Base-by-base conservation (phyloP, 2,329 filamentous ascomycete genomes). In the Aspergillus nomiae region DNA sequence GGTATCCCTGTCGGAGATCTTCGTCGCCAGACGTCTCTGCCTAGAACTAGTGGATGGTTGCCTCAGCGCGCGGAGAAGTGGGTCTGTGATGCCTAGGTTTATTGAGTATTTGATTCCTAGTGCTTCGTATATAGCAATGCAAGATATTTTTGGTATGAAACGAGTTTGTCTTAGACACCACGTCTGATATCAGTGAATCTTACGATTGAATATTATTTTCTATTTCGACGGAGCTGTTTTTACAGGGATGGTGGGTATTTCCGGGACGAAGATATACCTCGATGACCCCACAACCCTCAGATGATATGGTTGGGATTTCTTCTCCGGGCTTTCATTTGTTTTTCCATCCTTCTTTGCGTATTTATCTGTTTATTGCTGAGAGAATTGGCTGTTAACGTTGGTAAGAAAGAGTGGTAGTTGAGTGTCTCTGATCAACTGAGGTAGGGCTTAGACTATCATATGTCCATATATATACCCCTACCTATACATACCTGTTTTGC, bases 41-140 rank as follows among this genome's bases (percentile, higher is more conserved):
- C 68, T 26, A 68, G 69, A 43, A 69, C 67, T 9, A 73, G 71
- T 58, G 71, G 71, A 16, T 73, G 71, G 71, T 46, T 73, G 46
- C 51, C 51, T 38, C 30, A 55, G 51, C 51, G 51, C 4, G n/a
- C 51, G 11, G 51, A 55, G n/a, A 55, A 55, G 26, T 55, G 51
- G 51, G 51, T 38, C 12, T 55, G 51, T 8, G 51, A 54, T 19
- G 28, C 28, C 11, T 54, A 34, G 19, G 4, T 54, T 14, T 32
- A 21, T 21, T 24, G 11, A 2, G 9, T 21, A 32, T 19, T 26
- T 36, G 9, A 36, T 54, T 16, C 12, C 36, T 54, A 7, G 30
- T 36, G 12, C 32, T 36, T 34, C 32, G 21, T 54, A 50, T 50
- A 50, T 28, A 50, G 12, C 30, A 50, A 50, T 50, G 46, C 1